These are phyloP conservation scores for Chernovozyma aurita DNA, from an alignment of 1,139 yeast species.

Conservation along the genomic window DNA sequence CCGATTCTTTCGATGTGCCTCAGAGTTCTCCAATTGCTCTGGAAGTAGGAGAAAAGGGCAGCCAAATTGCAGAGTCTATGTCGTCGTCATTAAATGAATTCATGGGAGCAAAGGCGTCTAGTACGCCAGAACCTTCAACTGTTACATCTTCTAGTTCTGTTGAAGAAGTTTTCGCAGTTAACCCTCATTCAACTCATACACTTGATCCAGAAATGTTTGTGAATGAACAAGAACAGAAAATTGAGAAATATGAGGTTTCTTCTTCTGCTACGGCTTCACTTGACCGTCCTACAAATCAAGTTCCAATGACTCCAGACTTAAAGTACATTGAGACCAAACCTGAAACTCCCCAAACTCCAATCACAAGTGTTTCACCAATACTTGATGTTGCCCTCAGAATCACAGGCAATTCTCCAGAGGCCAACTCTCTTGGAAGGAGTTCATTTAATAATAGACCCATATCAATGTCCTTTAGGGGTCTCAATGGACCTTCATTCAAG, in stretches of 20 bases:
- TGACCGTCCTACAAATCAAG: neutral
- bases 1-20: conserved; percentile 2
- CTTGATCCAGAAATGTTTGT: neutral
- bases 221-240: neutral
- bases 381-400: conserved; percentile 17
- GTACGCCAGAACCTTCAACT: neutral
- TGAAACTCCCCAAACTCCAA: neutral
- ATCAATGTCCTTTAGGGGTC: conserved; percentile 65
- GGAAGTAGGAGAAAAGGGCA: neutral
- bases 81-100: neutral
- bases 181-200: too few relatives aligned
- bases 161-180: too few relatives aligned
- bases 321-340: neutral
- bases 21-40: neutral
- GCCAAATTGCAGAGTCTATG: too few relatives aligned
- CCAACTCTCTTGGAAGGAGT: conserved; percentile 11
- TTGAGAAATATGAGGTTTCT: neutral
- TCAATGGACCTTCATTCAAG: conserved; percentile 53
- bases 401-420: conserved; percentile 8
- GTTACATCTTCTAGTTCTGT: too few relatives aligned
- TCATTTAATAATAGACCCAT: conserved; percentile 42
- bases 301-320: neutral
- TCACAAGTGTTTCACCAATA: conserved; percentile 16
- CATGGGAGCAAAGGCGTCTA: neutral
- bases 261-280: neutral